phyloP scores from a whole-genome alignment of 257 asterid species.

The Penstemon newberryi region DNA sequence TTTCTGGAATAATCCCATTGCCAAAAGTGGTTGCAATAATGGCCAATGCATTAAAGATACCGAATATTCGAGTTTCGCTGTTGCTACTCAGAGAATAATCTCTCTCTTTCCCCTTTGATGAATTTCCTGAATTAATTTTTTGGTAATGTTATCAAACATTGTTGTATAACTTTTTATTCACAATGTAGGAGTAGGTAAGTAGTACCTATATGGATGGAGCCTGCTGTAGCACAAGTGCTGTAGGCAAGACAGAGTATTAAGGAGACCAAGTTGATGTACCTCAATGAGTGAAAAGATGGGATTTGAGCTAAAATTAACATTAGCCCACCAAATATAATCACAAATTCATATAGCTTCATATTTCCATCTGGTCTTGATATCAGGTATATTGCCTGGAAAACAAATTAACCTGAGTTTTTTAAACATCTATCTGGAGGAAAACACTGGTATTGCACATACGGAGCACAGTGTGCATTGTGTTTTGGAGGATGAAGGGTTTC shows the following conservation, averaged over 20 bases:
- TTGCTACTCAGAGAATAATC: constrained; percentile 56
- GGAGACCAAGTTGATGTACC: constrained; percentile 84
- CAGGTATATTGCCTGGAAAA: constrained; percentile 63
- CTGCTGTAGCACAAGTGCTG: constrained; percentile 86
- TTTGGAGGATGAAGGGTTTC: no score
- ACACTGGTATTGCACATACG: no score
- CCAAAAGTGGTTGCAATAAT: constrained; percentile 90
- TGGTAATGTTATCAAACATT: not conserved
- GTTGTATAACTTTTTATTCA: not conserved
- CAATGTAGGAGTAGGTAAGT: not conserved
- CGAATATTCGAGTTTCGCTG: constrained; percentile 50
- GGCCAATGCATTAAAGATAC: constrained; percentile 76
- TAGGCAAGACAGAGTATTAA: constrained; percentile 63
- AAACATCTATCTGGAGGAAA: no score
- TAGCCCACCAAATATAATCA: constrained; percentile 72
- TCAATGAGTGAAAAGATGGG: constrained; percentile 93
- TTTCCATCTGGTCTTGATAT: constrained; percentile 58
- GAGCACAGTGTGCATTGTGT: no score
- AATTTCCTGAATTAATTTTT: constrained; percentile 48
- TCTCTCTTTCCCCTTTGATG: constrained; percentile 65
- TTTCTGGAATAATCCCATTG: constrained; percentile 91
- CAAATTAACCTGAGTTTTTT: no score
- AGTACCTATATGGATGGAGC: constrained; percentile 75
- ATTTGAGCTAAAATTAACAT: constrained; percentile 83
- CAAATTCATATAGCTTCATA: constrained; percentile 64